phyloP scores from a whole-genome alignment of 306 rosid species.

The Macrotyloma uniflorum region DNA sequence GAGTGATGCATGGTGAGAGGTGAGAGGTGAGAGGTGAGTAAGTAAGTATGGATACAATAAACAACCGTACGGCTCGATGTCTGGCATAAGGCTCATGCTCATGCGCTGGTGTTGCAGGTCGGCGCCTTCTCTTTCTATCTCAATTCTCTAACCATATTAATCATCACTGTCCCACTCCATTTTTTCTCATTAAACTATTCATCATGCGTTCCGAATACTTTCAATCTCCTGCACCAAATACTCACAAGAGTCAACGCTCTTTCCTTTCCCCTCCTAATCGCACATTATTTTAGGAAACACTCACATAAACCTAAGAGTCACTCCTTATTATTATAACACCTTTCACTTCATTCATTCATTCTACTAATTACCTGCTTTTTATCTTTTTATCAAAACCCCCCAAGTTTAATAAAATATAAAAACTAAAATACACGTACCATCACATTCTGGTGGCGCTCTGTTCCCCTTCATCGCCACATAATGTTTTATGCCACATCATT shows the following conservation, averaged over 20 bases:
- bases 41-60: background rate
- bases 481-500: constrained; percentile 45
- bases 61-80: constrained; percentile 30
- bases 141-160: constrained; percentile 42
- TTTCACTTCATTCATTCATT: background rate
- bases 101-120: constrained; percentile 50
- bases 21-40: background rate
- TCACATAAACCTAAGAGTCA: background rate
- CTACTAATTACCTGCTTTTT: background rate
- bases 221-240: background rate
- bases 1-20: background rate
- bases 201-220: background rate
- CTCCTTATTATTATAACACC: background rate
- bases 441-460: constrained; percentile 77
- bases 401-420: background rate
- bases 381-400: background rate
- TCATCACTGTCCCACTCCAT: constrained; percentile 29
- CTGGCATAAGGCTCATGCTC: constrained; percentile 31
- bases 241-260: constrained; percentile 38
- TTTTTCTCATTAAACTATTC: background rate
- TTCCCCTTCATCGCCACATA: constrained; percentile 53
- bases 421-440: constrained; percentile 47
- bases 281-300: constrained; percentile 36
- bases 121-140: constrained; percentile 32
- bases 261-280: background rate